Percentiles rank a stretch among this genome's conserved stretches.
phyloP scores from a whole-genome alignment of 2,329 filamentous ascomycete genomes.

The Talaromyces amestolkiae region DNA sequence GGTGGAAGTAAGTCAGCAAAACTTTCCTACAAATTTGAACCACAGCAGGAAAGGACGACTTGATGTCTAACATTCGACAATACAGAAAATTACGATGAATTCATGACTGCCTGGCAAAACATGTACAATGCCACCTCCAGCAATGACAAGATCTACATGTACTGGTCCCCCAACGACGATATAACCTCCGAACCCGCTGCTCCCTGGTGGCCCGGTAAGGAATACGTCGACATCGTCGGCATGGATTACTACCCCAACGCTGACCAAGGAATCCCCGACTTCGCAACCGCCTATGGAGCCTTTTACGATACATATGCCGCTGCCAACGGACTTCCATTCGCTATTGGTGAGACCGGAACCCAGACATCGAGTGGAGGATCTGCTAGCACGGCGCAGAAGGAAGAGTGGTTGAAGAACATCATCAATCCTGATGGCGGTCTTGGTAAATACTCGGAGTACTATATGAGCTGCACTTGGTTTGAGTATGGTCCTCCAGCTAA shows the following conservation, averaged over 20 bases:
- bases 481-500: constrained; percentile 9
- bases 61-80: neutral
- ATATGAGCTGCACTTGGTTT: constrained; percentile 13
- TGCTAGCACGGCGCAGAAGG: neutral
- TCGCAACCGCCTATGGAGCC: constrained; percentile 4
- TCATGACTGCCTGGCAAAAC: constrained; percentile 3
- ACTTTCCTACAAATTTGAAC: too few relatives aligned
- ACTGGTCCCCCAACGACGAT: constrained; percentile 8
- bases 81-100: constrained; percentile 1
- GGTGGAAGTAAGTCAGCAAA: constrained; percentile 4
- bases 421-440: neutral
- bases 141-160: constrained; percentile 14
- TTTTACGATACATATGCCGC: constrained; percentile 10
- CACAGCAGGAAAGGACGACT: too few relatives aligned
- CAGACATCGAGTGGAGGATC: neutral
- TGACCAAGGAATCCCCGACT: constrained; percentile 5
- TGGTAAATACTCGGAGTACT: constrained; percentile 5
- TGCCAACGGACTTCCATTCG: neutral
- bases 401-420: constrained; percentile 5
- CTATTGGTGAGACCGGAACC: constrained; percentile 10
- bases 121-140: constrained; percentile 8
- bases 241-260: constrained; percentile 12
- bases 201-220: constrained; percentile 10
- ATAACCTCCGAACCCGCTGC: neutral
- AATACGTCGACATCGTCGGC: constrained; percentile 9